These are phyloP conservation scores for Endogone sp. DNA, from an alignment of 192 early-diverging fungal species.

Conservation along the genomic window DNA sequence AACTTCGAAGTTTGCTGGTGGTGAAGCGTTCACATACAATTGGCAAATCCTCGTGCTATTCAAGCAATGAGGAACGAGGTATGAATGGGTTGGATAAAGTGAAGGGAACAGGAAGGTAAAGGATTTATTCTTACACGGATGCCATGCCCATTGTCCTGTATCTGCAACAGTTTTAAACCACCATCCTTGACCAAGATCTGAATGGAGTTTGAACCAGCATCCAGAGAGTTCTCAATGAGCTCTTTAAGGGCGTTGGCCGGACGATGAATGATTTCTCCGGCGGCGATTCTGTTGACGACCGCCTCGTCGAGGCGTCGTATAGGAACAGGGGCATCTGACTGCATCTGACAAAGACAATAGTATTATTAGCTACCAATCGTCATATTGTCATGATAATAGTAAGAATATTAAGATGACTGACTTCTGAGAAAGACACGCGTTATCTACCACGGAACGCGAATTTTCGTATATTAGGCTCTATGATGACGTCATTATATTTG, in stretches of 20 bases:
- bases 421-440: too few relatives aligned
- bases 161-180: constrained; percentile 90
- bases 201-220: constrained; percentile 87
- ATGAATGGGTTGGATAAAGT: too few relatives aligned
- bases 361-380: too few relatives aligned
- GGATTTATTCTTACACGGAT: constrained; percentile 54
- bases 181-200: constrained; percentile 84
- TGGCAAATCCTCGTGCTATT: constrained; percentile 75
- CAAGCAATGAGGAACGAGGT: not conserved
- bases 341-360: not conserved
- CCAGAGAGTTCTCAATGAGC: constrained; percentile 93
- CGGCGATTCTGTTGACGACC: constrained; percentile 95
- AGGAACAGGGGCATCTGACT: constrained; percentile 13
- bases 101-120: not conserved
- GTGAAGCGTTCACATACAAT: constrained; percentile 96
- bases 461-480: too few relatives aligned
- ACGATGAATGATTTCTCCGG: constrained; percentile 96
- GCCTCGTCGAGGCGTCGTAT: constrained; percentile 81
- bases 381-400: too few relatives aligned
- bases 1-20: constrained; percentile 83
- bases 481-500: too few relatives aligned
- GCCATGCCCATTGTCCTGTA: constrained; percentile 93
- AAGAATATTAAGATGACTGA: too few relatives aligned
- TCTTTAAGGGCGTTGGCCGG: constrained; percentile 97
- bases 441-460: too few relatives aligned